phyloP scores from a whole-genome alignment of 129 eudicot species.

The Glebionis coronaria region DNA sequence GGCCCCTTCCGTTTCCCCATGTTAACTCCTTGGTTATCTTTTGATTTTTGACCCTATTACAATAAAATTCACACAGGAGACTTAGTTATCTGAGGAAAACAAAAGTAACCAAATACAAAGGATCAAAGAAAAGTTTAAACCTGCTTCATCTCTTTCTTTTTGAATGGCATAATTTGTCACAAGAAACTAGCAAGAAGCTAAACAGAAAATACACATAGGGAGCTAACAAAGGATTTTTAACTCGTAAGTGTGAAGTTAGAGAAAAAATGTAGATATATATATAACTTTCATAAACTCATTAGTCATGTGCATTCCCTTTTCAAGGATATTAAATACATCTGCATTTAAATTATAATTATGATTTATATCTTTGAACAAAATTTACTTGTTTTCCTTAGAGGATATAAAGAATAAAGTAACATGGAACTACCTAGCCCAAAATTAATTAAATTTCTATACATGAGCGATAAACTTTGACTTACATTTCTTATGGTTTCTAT shows the following conservation, averaged over 20 bases:
- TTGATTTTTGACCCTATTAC: background rate
- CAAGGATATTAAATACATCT: constrained; percentile 11
- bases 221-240: too few species aligned
- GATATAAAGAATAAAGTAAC: constrained; percentile 11
- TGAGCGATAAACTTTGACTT: constrained; percentile 15
- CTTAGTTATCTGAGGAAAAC: background rate
- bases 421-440: constrained; percentile 10
- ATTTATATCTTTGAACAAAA: constrained; percentile 15
- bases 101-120: constrained; percentile 5
- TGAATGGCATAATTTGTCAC: too few species aligned
- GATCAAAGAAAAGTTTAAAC: too few species aligned
- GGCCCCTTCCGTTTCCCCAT: constrained; percentile 42
- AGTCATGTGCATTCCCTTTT: constrained; percentile 12
- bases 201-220: too few species aligned
- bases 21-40: constrained; percentile 19
- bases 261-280: too few species aligned
- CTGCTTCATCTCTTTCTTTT: too few species aligned
- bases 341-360: background rate
- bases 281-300: constrained; percentile 9
- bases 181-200: too few species aligned
- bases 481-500: background rate
- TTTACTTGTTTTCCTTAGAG: constrained; percentile 20
- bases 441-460: constrained; percentile 15
- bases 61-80: background rate
- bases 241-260: too few species aligned